Conservation (phyloP, 2,329 filamentous ascomycete species). For the Trichoderma sp. region DNA sequence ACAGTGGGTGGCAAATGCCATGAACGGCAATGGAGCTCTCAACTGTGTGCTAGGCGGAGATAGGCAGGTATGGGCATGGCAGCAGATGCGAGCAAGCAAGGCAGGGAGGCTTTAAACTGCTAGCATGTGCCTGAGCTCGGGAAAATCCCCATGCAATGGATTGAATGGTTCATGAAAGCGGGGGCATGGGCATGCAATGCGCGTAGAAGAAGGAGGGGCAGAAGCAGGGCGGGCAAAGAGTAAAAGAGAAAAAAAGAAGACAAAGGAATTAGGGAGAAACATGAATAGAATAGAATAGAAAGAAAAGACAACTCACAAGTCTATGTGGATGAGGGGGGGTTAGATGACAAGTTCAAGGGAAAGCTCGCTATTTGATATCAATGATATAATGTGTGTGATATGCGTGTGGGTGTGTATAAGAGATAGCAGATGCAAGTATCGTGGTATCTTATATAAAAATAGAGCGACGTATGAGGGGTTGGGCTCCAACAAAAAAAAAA, state of each 20-base stretch:
- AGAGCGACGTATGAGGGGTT: neutral
- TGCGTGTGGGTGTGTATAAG: neutral
- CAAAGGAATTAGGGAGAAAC: neutral
- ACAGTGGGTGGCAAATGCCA: constrained; percentile 7
- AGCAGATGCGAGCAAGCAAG: neutral
- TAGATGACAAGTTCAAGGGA: neutral
- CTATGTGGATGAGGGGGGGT: neutral
- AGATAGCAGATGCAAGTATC: neutral
- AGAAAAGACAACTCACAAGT: neutral
- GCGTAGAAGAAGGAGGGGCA: neutral
- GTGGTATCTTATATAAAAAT: neutral
- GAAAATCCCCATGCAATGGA: constrained; percentile 9
- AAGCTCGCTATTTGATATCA: neutral
- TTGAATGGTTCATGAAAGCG: constrained; percentile 10
- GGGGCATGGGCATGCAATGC: constrained; percentile 9
- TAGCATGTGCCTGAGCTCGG: constrained; percentile 1
- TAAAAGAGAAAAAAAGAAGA: neutral
- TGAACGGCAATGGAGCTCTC: neutral
- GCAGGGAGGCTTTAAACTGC: neutral
- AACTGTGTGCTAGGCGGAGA: constrained; percentile 14
- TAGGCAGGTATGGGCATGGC: neutral
- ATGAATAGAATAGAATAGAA: neutral
- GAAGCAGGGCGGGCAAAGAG: neutral
- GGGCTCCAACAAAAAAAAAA: constrained; percentile 1
- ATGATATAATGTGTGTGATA: neutral